Conservation (phyloP, 2,329 filamentous ascomycete species). For the Coniella vitis region DNA sequence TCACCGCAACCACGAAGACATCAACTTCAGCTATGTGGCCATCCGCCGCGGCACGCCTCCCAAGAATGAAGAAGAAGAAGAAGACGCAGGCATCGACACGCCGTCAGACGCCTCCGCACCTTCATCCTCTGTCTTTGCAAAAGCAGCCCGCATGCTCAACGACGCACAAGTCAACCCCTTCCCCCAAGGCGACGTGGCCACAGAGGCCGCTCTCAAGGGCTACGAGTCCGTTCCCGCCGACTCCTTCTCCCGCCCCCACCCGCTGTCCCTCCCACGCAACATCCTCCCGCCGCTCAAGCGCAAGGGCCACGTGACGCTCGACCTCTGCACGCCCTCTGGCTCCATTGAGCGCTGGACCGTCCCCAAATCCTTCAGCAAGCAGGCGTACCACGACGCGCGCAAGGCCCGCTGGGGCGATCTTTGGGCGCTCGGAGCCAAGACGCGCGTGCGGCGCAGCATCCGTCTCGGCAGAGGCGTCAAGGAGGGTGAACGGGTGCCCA, state of each 20-base stretch:
- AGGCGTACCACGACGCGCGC: slow-evolving; percentile 85
- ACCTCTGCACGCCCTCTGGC: slow-evolving; percentile 82
- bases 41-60: slow-evolving; percentile 64
- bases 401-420: slow-evolving; percentile 90
- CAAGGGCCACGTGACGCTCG: slow-evolving; percentile 78
- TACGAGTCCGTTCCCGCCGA: slow-evolving; percentile 46
- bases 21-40: slow-evolving; percentile 84
- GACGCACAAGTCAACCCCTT: slow-evolving; percentile 22
- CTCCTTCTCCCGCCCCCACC: slow-evolving; percentile 34
- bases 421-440: slow-evolving; percentile 94
- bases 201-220: slow-evolving; percentile 63
- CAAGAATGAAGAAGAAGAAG: slow-evolving; percentile 24
- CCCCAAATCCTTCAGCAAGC: slow-evolving; percentile 69
- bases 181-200: slow-evolving; percentile 47
- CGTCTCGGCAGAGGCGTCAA: slow-evolving; percentile 46
- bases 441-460: slow-evolving; percentile 55
- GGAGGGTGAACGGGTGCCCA: slow-evolving; percentile 20
- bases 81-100: slow-evolving; percentile 16
- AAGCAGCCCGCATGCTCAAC: slow-evolving; percentile 24
- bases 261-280: slow-evolving; percentile 69
- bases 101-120: slow-evolving; percentile 23
- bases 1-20: slow-evolving; percentile 78
- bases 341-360: slow-evolving; percentile 91
- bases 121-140: slow-evolving; percentile 26
- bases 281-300: slow-evolving; percentile 81